phyloP scores from a whole-genome alignment of 1,284 basidiomycete species.

The Cryptococcus amylolentus region DNA sequence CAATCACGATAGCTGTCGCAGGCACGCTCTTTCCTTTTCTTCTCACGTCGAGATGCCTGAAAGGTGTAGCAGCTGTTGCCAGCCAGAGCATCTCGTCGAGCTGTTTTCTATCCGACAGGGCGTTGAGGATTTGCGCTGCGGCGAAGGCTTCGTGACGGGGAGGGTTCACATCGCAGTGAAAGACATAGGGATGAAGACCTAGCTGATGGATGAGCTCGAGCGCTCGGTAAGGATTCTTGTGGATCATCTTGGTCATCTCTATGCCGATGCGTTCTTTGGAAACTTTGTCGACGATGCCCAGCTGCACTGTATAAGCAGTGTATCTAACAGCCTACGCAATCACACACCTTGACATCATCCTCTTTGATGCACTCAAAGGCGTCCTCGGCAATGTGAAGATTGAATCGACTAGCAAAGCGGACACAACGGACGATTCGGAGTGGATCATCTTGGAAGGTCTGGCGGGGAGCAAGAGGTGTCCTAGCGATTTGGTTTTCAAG shows the following conservation, averaged over 20 bases:
- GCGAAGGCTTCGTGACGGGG: conserved; percentile 53
- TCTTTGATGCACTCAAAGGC: conserved; percentile 66
- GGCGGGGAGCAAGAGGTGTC: conserved; percentile 78
- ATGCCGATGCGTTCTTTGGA: conserved; percentile 85
- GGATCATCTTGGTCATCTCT: conserved; percentile 86
- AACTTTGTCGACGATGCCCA: conserved; percentile 71
- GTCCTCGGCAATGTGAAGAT: conserved; percentile 73
- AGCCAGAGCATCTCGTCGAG: conserved; percentile 64
- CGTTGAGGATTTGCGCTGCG: conserved; percentile 61
- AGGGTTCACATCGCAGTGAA: conserved; percentile 57
- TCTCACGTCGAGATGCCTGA: conserved; percentile 57
- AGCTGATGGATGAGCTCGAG: conserved; percentile 68
- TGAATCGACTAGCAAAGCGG: conserved; percentile 86
- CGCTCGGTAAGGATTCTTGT: conserved; percentile 68
- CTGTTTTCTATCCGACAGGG: conserved; percentile 50
- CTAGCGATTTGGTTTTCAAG: conserved; percentile 74
- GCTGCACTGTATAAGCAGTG: conserved; percentile 49
- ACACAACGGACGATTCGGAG: conserved; percentile 85
- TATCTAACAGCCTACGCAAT: background rate
- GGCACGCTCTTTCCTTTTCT: conserved; percentile 64
- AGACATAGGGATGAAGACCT: conserved; percentile 67
- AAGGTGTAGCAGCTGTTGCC: conserved; percentile 66
- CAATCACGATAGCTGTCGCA: conserved; percentile 66
- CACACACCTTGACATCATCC: conserved; percentile 64
- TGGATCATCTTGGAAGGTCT: conserved; percentile 94